Evolutionary conservation across 176 grass and related monocot species (phyloP).

Genomic region (Bolboschoenus planiculmis): DNA sequence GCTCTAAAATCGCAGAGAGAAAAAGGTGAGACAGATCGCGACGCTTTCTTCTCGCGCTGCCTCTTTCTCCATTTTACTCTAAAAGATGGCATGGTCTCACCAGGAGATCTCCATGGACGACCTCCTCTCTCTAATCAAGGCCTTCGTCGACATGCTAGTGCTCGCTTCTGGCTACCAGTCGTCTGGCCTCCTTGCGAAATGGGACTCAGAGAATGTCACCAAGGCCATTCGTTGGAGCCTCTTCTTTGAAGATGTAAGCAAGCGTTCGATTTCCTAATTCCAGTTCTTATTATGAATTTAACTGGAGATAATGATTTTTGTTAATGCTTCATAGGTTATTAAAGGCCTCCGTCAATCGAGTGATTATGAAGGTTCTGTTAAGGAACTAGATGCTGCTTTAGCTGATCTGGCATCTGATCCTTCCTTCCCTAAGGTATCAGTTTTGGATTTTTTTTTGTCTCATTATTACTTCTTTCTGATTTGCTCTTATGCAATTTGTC

Average conservation of each 20-base stretch:
- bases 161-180: slow-evolving; percentile 62
- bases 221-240: slow-evolving; percentile 49
- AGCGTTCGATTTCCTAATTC: neutral
- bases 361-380: slow-evolving; percentile 44
- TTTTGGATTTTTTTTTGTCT: neutral
- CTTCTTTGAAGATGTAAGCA: slow-evolving; percentile 69
- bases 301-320: neutral
- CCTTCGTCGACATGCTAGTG: slow-evolving; percentile 69
- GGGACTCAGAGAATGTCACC: slow-evolving; percentile 41
- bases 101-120: slow-evolving; percentile 38
- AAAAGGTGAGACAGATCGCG: no score
- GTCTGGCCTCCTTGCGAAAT: slow-evolving; percentile 35
- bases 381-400: slow-evolving; percentile 54
- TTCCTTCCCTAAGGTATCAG: slow-evolving; percentile 54
- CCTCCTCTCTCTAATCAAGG: slow-evolving; percentile 39
- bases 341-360: slow-evolving; percentile 32
- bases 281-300: neutral
- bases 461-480: neutral
- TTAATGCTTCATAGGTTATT: slow-evolving; percentile 38
- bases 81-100: slow-evolving; percentile 45
- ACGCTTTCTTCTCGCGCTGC: neutral
- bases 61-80: neutral
- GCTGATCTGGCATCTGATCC: slow-evolving; percentile 36
- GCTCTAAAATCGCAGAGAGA: no score
- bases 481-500: neutral